These are phyloP conservation scores for Phytophthora sojae DNA, from an alignment of 352 stramenopile species.

Conservation along the genomic window DNA sequence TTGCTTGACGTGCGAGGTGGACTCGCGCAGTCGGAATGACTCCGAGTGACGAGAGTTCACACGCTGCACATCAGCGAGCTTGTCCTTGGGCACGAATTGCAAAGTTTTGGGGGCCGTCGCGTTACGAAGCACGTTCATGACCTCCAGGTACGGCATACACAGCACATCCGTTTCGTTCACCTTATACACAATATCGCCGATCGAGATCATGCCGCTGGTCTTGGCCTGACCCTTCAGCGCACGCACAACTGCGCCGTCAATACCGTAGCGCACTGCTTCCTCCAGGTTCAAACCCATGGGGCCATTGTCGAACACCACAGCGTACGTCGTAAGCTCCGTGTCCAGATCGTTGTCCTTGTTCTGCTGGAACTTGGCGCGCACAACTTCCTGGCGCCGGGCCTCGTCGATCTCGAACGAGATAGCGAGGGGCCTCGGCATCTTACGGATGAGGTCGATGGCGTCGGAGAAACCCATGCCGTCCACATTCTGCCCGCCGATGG, in stretches of 20 bases:
- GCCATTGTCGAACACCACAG: slow-evolving; percentile 86
- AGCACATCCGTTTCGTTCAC: slow-evolving; percentile 86
- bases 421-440: slow-evolving; percentile 77
- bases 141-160: slow-evolving; percentile 84
- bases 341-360: slow-evolving; percentile 75
- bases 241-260: slow-evolving; percentile 82
- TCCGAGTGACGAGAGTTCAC: slow-evolving; percentile 86
- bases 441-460: slow-evolving; percentile 86
- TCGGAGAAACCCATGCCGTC: slow-evolving; percentile 85
- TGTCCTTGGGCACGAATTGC: slow-evolving; percentile 89
- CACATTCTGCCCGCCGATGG: slow-evolving; percentile 79
- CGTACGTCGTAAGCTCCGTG: slow-evolving; percentile 81
- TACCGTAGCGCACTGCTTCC: slow-evolving; percentile 84
- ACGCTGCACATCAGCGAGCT: slow-evolving; percentile 83
- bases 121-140: slow-evolving; percentile 84
- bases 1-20: slow-evolving; percentile 67
- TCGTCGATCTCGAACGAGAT: slow-evolving; percentile 89
- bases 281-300: slow-evolving; percentile 89
- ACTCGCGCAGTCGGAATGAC: slow-evolving; percentile 72
- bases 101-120: slow-evolving; percentile 77
- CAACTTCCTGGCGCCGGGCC: slow-evolving; percentile 60
- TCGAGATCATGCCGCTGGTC: slow-evolving; percentile 82
- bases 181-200: slow-evolving; percentile 90
- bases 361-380: slow-evolving; percentile 60
- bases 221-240: slow-evolving; percentile 86